Evolutionary conservation across 805 yeast genomes (phyloP), one percentile per base, ranked within the genome.

Genomic region (Kodamaea laetipori): DNA sequence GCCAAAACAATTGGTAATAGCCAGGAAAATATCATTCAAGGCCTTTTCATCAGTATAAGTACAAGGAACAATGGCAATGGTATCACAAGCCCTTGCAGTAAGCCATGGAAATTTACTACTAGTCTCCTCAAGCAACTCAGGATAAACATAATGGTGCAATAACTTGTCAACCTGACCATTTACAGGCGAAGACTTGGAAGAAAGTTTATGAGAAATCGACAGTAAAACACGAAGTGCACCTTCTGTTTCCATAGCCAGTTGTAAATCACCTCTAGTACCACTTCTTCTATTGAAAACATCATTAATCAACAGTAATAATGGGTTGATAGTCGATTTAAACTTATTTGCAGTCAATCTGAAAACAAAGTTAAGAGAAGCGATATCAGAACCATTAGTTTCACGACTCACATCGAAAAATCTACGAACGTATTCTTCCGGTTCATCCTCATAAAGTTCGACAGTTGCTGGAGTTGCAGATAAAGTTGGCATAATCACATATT

Each of bases 351-450:
- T 55, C 47, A 74, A 56, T 28, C 71, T 53, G 55, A 59, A 72
- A 26, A 74, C 50, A 46, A 77, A 76, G 55, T 74, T 73, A 39
- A 71, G 67, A 5, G 80, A 69, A 1, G 80, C 81, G 26, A 71
- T 68, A 48, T 76, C 81, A 4, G 80, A 67, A 24, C 74, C 74
- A 28, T 69, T 72, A 24, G 64, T 63, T 44, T 74, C 80, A 44
- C 75, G 63, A 50, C 69, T 71, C 33, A 80, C 66, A 60, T 71
- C 75, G 45, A 70, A 71, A 44, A 58, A 71, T 43, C 75, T 55
- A 55, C 76, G 60, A 45, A 69, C 61, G 47, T 71, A 71, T 48
- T 71, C 77, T 34, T 71, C 76, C 4, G 74, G 69, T 34, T 71
- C 76, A 47, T 69, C 75, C 51, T 71, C 74, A 46, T 69, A 71